phyloP scores from a whole-genome alignment of 225 moss, liverwort and hornwort species.

The Marchantia paleacea region DNA sequence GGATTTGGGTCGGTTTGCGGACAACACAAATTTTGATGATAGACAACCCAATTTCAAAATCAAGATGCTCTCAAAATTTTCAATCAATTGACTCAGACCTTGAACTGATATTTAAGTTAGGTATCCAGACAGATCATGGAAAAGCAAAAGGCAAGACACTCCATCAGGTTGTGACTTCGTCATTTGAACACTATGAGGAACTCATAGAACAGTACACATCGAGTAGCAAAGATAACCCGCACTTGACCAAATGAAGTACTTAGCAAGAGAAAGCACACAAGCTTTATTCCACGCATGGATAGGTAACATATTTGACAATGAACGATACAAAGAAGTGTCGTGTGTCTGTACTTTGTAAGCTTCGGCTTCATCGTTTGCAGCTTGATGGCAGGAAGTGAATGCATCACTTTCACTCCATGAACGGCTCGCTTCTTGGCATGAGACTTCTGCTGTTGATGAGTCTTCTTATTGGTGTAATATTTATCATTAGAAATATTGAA shows the following conservation, averaged over 20 bases:
- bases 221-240: not conserved
- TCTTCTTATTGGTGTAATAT: conserved; percentile 97
- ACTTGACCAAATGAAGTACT: not conserved
- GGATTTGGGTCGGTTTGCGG: not conserved
- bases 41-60: not conserved
- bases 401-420: conserved; percentile 98
- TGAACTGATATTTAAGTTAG: not conserved
- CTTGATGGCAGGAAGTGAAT: conserved; percentile 95
- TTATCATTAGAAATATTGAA: conserved; percentile 99
- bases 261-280: conserved; percentile 1
- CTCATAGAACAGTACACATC: conserved; percentile 1
- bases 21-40: not conserved
- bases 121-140: not conserved
- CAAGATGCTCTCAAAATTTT: not conserved
- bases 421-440: conserved; percentile 95
- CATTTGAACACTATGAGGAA: not conserved
- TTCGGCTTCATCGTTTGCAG: conserved; percentile 99
- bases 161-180: not conserved
- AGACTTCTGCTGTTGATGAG: conserved; percentile 94
- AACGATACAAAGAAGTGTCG: conserved; percentile 7
- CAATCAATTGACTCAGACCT: not conserved
- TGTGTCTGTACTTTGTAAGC: conserved; percentile 74
- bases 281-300: conserved; percentile 13
- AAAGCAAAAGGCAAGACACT: not conserved
- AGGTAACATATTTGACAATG: conserved; percentile 9